phyloP scores from a whole-genome alignment of 73 alveolate genomes.

The Paramecium sexaurelia region DNA sequence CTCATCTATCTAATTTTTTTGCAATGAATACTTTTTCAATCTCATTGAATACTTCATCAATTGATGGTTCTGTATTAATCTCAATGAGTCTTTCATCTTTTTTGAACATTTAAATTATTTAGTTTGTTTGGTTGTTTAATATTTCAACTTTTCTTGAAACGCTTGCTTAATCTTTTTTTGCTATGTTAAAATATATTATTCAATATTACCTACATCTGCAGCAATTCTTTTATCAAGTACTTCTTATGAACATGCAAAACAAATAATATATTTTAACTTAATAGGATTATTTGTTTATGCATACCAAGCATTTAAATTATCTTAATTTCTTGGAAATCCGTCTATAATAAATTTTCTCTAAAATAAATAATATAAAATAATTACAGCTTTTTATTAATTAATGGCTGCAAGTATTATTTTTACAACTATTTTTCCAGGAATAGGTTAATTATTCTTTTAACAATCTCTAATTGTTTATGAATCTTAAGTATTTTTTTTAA shows the following conservation, averaged over 20 bases:
- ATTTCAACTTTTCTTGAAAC: background rate
- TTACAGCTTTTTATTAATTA: background rate
- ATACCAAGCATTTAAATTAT: background rate
- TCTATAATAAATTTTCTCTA: background rate
- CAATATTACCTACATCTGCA: background rate
- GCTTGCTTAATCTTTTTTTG: background rate
- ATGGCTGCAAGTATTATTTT: background rate
- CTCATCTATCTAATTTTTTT: background rate
- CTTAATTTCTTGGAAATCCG: background rate
- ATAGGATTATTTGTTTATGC: background rate
- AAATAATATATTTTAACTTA: background rate
- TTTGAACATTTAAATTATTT: background rate
- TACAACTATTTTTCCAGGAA: background rate
- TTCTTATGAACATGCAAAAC: background rate
- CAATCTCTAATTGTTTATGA: background rate
- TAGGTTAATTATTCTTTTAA: background rate
- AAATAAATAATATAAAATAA: too few species aligned
- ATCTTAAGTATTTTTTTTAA: background rate
- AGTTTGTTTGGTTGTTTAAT: background rate
- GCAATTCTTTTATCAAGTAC: background rate
- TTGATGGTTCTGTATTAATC: background rate
- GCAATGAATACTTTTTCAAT: background rate
- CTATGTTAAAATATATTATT: background rate
- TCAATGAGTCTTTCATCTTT: background rate
- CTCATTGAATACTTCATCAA: background rate